Evolutionary conservation across 2,329 filamentous ascomycete genomes (phyloP), one percentile per base, ranked within the genome.

Genomic region (Xylaria sp.): DNA sequence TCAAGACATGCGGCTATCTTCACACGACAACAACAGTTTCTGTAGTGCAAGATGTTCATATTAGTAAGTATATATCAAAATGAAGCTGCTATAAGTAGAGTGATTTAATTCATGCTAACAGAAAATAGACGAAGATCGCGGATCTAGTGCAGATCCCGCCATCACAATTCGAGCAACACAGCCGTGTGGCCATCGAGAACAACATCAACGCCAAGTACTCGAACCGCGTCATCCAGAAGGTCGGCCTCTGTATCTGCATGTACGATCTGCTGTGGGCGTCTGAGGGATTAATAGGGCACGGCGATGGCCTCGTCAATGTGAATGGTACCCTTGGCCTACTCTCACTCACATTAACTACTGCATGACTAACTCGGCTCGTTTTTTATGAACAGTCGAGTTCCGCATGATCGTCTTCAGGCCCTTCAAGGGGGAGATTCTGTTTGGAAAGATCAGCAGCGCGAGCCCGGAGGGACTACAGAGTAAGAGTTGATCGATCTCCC

Each of bases 201-300:
- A 96, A 96, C 76, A 96, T 99, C 82, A 98, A 99, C 79, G 87
- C 90, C 71, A 99, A 99, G 82, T 99, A 97, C 80, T 90, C 95
- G 67, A 97, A 99, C 53, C 72, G 92, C 87, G 92, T 94, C 25
- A 93, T 99, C 69, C 95, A 97, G 78, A 96, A 96, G 77, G 90
- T 98, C 67, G 96, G 96, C 12, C 89, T 99, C 4, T 97, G 94
- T 77, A 91, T 99, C 73, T 95, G 93, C 77, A 89, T 99, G 75
- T 97, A 96, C 82, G 96, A 98, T 78, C 84, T 99, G 13, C 83
- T 97, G 6, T 93, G 92, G 81, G 89, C 93, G 0, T 97, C 94
- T 0, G 96, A 99, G 79, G 96, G 96, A 34, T 83, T 97, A 30
- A 97, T 99, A 73, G 94, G 95, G 32, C 93, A 97, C 80, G 94